phyloP scores from a whole-genome alignment of 495 filamentous ascomycete genomes.

The Staphylotrichum tortipilum region DNA sequence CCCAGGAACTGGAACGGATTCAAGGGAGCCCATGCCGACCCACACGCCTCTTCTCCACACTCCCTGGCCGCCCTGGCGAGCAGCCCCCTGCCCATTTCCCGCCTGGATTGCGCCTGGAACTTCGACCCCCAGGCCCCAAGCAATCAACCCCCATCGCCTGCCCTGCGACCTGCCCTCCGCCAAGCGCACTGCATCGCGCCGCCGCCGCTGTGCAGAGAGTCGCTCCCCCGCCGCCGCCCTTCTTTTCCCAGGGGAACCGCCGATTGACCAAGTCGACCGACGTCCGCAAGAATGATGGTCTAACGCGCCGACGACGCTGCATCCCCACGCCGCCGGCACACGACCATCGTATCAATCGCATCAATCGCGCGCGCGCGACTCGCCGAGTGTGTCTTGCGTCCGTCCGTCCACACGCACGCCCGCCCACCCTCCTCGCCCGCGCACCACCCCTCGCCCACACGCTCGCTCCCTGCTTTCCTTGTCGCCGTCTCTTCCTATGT shows the following conservation, averaged over 20 bases:
- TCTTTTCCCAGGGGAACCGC: slow-evolving; percentile 8
- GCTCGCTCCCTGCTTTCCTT: slow-evolving; percentile 2
- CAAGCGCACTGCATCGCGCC: slow-evolving; percentile 19
- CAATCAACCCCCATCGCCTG: too few relatives aligned
- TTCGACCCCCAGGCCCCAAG: too few relatives aligned
- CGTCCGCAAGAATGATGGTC: slow-evolving; percentile 7
- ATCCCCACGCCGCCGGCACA: not conserved
- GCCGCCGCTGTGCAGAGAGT: slow-evolving; percentile 13
- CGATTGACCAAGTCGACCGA: slow-evolving; percentile 4
- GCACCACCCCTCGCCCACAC: slow-evolving; percentile 10
- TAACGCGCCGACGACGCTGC: not conserved
- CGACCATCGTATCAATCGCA: not conserved
- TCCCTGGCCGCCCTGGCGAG: not conserved
- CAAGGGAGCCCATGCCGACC: not conserved
- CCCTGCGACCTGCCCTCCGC: too few relatives aligned
- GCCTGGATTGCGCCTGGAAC: too few relatives aligned
- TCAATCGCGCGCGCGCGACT: slow-evolving; percentile 4
- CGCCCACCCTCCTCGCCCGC: too few relatives aligned
- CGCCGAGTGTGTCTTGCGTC: not conserved
- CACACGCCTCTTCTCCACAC: not conserved
- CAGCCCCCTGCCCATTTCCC: slow-evolving; percentile 6
- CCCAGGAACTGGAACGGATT: not conserved
- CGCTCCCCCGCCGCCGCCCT: slow-evolving; percentile 5
- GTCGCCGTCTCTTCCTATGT: slow-evolving; percentile 21
- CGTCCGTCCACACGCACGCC: too few relatives aligned